Conservation (phyloP, 805 yeast genomes). For the Wickerhamiella brachini region DNA sequence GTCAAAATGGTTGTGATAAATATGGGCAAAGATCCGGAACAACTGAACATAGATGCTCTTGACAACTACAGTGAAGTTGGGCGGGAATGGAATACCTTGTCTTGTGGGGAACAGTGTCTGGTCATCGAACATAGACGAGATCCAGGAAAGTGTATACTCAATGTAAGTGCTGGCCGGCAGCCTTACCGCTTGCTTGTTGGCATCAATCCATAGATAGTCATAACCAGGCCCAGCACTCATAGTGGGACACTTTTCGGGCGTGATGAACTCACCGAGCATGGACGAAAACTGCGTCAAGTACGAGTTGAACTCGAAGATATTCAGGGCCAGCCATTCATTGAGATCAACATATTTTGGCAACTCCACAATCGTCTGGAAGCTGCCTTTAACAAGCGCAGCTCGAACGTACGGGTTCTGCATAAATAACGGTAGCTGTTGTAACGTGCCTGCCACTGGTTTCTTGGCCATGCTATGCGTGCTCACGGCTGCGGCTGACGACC, state of each 20-base stretch:
- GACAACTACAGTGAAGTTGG: slow-evolving; percentile 65
- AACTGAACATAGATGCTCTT: slow-evolving; percentile 81
- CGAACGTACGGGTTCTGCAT: slow-evolving; percentile 86
- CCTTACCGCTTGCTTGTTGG: slow-evolving; percentile 63
- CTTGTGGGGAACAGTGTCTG: slow-evolving; percentile 86
- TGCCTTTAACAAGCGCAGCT: slow-evolving; percentile 90
- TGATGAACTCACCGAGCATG: slow-evolving; percentile 78
- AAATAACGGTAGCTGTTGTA: slow-evolving; percentile 45
- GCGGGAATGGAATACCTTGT: slow-evolving; percentile 78
- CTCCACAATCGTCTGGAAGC: slow-evolving; percentile 89
- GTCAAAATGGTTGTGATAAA: slow-evolving; percentile 90
- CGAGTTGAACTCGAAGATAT: slow-evolving; percentile 77
- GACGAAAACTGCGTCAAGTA: slow-evolving; percentile 81
- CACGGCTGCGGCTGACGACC: neutral
- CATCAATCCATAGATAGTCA: slow-evolving; percentile 83
- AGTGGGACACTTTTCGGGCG: slow-evolving; percentile 77
- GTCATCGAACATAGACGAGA: slow-evolving; percentile 74
- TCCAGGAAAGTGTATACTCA: slow-evolving; percentile 85
- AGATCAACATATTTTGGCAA: slow-evolving; percentile 88
- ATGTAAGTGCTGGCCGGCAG: slow-evolving; percentile 89
- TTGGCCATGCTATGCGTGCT: neutral
- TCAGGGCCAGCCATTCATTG: slow-evolving; percentile 92
- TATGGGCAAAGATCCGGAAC: slow-evolving; percentile 91
- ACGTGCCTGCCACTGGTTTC: neutral
- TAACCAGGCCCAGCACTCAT: slow-evolving; percentile 94